Percentiles rank a stretch among this genome's conserved stretches.
phyloP scores from a whole-genome alignment of 2,329 filamentous ascomycete genomes.

The Monilinia vaccinii-corymbosi region DNA sequence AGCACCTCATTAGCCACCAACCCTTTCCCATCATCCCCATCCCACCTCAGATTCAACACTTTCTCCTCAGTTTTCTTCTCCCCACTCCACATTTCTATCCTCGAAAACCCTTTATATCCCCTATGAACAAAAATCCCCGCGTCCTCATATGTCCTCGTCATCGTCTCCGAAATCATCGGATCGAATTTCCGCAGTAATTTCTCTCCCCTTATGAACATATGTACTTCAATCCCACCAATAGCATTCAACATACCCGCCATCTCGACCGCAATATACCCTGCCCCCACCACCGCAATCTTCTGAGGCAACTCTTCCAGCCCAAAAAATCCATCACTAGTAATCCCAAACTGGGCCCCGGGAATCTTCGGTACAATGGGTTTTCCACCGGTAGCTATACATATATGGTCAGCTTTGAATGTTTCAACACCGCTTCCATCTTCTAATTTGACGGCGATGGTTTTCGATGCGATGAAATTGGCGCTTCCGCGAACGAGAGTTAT shows the following conservation, averaged over 20 bases:
- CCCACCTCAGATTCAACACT: constrained; percentile 33
- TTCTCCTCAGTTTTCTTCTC: constrained; percentile 33
- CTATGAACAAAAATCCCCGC: constrained; percentile 39
- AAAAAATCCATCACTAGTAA: constrained; percentile 43
- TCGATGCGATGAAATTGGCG: constrained; percentile 36
- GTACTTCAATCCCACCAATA: constrained; percentile 38
- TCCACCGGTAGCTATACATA: constrained; percentile 39
- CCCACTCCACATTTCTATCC: constrained; percentile 30
- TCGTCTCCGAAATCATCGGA: constrained; percentile 42
- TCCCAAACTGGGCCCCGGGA: constrained; percentile 39
- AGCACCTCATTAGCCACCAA: constrained; percentile 40
- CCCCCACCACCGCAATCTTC: constrained; percentile 41
- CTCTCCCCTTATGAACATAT: constrained; percentile 41
- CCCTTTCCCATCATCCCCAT: constrained; percentile 35
- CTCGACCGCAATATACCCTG: constrained; percentile 32
- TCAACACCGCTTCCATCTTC: constrained; percentile 33
- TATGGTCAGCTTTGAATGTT: constrained; percentile 36
- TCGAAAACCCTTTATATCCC: constrained; percentile 37
- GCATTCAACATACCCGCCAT: constrained; percentile 41
- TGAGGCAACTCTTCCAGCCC: constrained; percentile 40
- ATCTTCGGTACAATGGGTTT: constrained; percentile 34
- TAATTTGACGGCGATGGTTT: constrained; percentile 36
- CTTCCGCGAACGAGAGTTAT: constrained; percentile 41
- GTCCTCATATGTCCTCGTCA: constrained; percentile 42
- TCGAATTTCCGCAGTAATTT: constrained; percentile 42